A percentile compares a stretch with the other conserved stretches of the same genome.
Conservation (phyloP, 495 filamentous ascomycete genomes). For the Lophium mytilinum region DNA sequence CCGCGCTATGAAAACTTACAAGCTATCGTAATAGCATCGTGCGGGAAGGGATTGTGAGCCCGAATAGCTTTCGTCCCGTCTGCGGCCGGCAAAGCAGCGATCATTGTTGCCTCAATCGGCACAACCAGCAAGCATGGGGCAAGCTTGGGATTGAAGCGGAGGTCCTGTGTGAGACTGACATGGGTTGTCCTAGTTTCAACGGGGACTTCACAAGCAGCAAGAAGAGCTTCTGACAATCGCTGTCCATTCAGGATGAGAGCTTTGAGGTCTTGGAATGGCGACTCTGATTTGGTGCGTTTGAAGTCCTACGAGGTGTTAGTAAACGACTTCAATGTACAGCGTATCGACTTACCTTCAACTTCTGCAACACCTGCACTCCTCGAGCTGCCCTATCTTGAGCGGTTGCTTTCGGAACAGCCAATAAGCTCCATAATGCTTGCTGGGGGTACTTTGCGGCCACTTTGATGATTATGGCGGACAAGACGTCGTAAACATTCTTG, state of each 20-base stretch:
- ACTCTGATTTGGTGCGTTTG: constrained; percentile 2
- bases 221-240: constrained; percentile 73
- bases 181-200: constrained; percentile 61
- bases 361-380: constrained; percentile 40
- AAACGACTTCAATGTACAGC: constrained; percentile 11
- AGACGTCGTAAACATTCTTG: constrained; percentile 58
- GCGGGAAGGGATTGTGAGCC: constrained; percentile 75
- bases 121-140: constrained; percentile 80
- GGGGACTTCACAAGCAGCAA: constrained; percentile 67
- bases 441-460: constrained; percentile 73
- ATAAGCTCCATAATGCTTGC: constrained; percentile 87
- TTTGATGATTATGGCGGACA: constrained; percentile 71
- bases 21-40: constrained; percentile 52
- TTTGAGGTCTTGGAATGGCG: constrained; percentile 45
- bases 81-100: constrained; percentile 68
- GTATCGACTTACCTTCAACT: constrained; percentile 30
- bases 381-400: constrained; percentile 44
- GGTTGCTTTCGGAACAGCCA: constrained; percentile 63
- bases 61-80: constrained; percentile 59
- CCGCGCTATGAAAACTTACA: constrained; percentile 12
- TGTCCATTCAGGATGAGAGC: constrained; percentile 67
- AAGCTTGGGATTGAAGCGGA: constrained; percentile 75
- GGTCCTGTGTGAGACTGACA: constrained; percentile 63
- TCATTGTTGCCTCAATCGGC: constrained; percentile 76
- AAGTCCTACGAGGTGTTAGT: constrained; percentile 8